These are phyloP conservation scores for Polytrichum formosum DNA, from an alignment of 225 moss, liverwort and hornwort species.

Conservation along the genomic window DNA sequence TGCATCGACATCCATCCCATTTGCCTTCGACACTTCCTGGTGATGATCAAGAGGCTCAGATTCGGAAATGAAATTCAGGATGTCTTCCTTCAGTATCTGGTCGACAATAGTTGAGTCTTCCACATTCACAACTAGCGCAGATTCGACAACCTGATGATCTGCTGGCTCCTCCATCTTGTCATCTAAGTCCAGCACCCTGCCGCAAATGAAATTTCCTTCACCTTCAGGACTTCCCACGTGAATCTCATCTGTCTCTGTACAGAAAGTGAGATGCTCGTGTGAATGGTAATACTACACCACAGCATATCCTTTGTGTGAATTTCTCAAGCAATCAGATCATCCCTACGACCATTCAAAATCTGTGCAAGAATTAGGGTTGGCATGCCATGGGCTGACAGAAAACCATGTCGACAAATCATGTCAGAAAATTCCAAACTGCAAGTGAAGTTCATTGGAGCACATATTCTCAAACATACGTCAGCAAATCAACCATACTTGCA, in stretches of 20 bases:
- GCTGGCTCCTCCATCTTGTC: slow-evolving; percentile 17
- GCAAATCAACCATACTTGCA: too few species aligned
- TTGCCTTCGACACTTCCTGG: slow-evolving; percentile 8
- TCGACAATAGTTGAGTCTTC: background rate
- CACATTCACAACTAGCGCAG: background rate
- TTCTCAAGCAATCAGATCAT: too few species aligned
- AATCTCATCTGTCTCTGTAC: slow-evolving; percentile 2
- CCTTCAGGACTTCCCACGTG: slow-evolving; percentile 10
- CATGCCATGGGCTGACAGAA: too few species aligned
- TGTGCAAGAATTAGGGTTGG: too few species aligned
- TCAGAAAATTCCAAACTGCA: background rate
- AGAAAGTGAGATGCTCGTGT: too few species aligned
- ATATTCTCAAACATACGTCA: too few species aligned
- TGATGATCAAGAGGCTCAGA: background rate
- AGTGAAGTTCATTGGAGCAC: background rate
- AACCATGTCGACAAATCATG: too few species aligned
- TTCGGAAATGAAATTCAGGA: background rate
- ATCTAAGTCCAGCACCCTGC: slow-evolving; percentile 12
- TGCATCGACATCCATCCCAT: slow-evolving; percentile 15
- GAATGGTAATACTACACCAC: too few species aligned
- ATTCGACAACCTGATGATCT: background rate
- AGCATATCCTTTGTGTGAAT: too few species aligned
- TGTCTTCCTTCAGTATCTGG: slow-evolving; percentile 2
- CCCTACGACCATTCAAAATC: too few species aligned
- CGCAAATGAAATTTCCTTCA: slow-evolving; percentile 6